These are phyloP conservation scores for Mucor ambiguus DNA, from an alignment of 371 early-diverging fungal genomes.

Conservation along the genomic window DNA sequence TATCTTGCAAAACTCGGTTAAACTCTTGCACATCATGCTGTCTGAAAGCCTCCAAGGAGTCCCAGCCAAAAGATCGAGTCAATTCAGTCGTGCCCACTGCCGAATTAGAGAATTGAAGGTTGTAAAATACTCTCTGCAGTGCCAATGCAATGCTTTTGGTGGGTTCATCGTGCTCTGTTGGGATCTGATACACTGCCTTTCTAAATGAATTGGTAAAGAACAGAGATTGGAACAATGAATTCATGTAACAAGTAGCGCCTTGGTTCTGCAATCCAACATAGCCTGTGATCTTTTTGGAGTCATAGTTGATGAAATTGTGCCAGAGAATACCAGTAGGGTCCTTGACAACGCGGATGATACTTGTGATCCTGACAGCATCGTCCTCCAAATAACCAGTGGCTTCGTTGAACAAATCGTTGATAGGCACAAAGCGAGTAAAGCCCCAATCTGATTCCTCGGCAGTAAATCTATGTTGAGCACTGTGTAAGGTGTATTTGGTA, in stretches of 20 bases:
- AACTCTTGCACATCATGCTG: slow-evolving; percentile 98
- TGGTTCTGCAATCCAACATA: slow-evolving; percentile 96
- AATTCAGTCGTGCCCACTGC: slow-evolving; percentile 91
- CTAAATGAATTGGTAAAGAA: slow-evolving; percentile 95
- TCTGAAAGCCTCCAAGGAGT: slow-evolving; percentile 89
- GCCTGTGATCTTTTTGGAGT: slow-evolving; percentile 89
- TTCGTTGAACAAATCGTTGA: slow-evolving; percentile 4
- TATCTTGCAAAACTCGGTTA: slow-evolving; percentile 94
- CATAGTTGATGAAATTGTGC: slow-evolving; percentile 90
- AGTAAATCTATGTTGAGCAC: slow-evolving; percentile 82
- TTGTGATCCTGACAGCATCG: slow-evolving; percentile 68
- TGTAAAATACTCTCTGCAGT: slow-evolving; percentile 92
- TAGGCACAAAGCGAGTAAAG: slow-evolving; percentile 76
- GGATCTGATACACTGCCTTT: slow-evolving; percentile 87
- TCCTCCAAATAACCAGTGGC: slow-evolving; percentile 44
- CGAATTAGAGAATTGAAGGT: slow-evolving; percentile 67
- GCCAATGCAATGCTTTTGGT: slow-evolving; percentile 85
- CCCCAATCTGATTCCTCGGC: slow-evolving; percentile 92
- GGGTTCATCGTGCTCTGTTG: slow-evolving; percentile 85
- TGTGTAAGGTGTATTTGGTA: slow-evolving; percentile 52
- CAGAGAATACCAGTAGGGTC: slow-evolving; percentile 92
- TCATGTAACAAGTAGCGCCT: slow-evolving; percentile 99
- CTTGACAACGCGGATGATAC: slow-evolving; percentile 77
- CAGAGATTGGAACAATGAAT: slow-evolving; percentile 96
- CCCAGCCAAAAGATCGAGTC: slow-evolving; percentile 97